Percentiles rank a stretch among this genome's conserved stretches.
Evolutionary conservation across 768 basidiomycete species (phyloP).

Genomic region (Thelephora aurantiotincta): DNA sequence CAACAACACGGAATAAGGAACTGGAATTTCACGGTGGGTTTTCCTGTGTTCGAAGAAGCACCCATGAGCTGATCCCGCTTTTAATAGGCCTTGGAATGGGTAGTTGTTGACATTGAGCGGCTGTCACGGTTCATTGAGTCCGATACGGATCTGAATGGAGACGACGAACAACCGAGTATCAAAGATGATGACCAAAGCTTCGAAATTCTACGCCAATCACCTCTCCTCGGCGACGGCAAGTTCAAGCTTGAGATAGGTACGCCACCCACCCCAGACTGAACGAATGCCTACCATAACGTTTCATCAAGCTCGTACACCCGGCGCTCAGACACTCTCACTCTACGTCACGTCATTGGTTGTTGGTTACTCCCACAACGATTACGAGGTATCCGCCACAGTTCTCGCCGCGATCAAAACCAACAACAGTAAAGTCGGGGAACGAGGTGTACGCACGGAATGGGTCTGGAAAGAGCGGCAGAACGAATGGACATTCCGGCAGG

Average conservation of each 20-base stretch:
- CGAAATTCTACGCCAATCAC: conserved; percentile 50
- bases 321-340: conserved; percentile 34
- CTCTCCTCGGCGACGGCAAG: conserved; percentile 54
- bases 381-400: conserved; percentile 49
- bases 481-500: conserved; percentile 57
- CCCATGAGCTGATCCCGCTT: neutral
- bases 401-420: conserved; percentile 61
- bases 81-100: conserved; percentile 60
- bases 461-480: conserved; percentile 61
- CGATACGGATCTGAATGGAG: conserved; percentile 10
- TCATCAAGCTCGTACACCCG: conserved; percentile 3
- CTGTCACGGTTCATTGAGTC: conserved; percentile 44
- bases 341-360: conserved; percentile 54
- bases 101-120: conserved; percentile 40
- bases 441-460: conserved; percentile 56
- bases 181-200: conserved; percentile 30
- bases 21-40: conserved; percentile 48
- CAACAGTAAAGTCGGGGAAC: conserved; percentile 42
- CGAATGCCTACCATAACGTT: neutral
- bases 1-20: conserved; percentile 39
- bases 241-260: conserved; percentile 58
- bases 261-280: conserved; percentile 5
- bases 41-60: neutral
- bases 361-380: conserved; percentile 44
- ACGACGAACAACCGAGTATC: conserved; percentile 15